These are phyloP conservation scores for Amaranthus hypochondriacus DNA, from an alignment of 148 eudicot genomes.

Conservation along the genomic window DNA sequence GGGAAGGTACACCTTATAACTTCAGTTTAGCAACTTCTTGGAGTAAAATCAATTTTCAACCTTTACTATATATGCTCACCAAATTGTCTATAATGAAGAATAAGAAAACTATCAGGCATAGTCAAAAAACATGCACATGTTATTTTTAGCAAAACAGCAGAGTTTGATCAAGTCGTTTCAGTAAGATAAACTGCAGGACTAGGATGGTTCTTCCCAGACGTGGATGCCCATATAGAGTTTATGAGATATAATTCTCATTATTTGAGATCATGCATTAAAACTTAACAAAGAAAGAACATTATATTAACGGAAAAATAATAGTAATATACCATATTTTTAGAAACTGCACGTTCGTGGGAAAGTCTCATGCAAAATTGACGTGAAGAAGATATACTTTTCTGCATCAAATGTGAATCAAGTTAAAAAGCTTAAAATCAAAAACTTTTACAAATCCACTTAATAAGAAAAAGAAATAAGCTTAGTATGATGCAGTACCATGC, in stretches of 20 bases:
- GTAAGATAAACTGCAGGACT: too few relatives aligned
- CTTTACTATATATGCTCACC: too few relatives aligned
- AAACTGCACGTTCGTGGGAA: constrained; percentile 41
- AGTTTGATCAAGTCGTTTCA: too few relatives aligned
- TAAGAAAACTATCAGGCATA: too few relatives aligned
- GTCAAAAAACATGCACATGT: too few relatives aligned
- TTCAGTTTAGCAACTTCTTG: too few relatives aligned
- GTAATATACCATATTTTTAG: constrained; percentile 63
- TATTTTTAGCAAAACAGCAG: too few relatives aligned
- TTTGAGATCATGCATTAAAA: neutral
- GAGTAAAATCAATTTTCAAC: too few relatives aligned
- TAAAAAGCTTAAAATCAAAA: constrained; percentile 9
- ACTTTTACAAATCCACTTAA: neutral
- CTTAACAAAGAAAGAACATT: neutral
- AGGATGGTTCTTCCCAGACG: too few relatives aligned
- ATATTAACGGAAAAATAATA: constrained; percentile 5
- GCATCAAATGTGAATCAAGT: constrained; percentile 23
- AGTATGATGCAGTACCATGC: constrained; percentile 12
- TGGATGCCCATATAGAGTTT: too few relatives aligned
- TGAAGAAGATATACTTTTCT: constrained; percentile 46
- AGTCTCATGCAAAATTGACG: constrained; percentile 60
- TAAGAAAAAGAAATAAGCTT: constrained; percentile 14
- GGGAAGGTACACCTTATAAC: too few relatives aligned
- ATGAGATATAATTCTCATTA: constrained; percentile 3
- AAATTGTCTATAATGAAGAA: too few relatives aligned